Conservation (phyloP, 108 stramenopile genomes). For the Skeletonema grethae region DNA sequence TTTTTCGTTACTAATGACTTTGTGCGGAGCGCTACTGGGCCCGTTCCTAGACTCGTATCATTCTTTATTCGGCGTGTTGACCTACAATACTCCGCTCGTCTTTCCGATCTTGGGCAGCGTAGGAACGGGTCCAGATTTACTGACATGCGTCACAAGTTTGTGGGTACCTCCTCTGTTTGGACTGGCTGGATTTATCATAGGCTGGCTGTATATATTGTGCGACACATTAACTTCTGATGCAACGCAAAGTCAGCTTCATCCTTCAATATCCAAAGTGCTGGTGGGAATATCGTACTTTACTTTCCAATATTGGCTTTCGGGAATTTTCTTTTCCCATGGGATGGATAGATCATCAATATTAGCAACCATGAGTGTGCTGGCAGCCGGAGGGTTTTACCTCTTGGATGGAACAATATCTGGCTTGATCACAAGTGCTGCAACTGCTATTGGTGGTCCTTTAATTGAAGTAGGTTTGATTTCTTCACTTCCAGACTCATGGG, state of each 20-base stretch:
- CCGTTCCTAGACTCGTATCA: constrained; percentile 89
- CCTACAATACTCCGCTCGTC: constrained; percentile 72
- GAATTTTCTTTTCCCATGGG: constrained; percentile 51
- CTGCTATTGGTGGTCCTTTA: constrained; percentile 81
- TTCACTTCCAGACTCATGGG: constrained; percentile 39
- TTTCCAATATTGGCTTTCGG: constrained; percentile 87
- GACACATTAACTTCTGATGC: constrained; percentile 41
- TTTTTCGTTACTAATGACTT: constrained; percentile 66
- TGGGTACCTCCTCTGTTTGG: constrained; percentile 89
- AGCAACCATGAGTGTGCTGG: constrained; percentile 67
- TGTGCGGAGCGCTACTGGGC: constrained; percentile 79
- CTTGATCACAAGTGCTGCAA: constrained; percentile 66
- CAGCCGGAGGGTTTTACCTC: constrained; percentile 60
- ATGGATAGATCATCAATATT: constrained; percentile 65
- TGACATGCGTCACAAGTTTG: constrained; percentile 66
- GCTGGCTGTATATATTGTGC: constrained; percentile 78
- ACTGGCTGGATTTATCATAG: constrained; percentile 83
- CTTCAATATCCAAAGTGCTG: constrained; percentile 58
- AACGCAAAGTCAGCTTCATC: constrained; percentile 16
- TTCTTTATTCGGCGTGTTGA: constrained; percentile 75
- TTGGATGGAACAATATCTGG: constrained; percentile 75
- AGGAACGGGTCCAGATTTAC: constrained; percentile 52
- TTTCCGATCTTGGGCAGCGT: constrained; percentile 51
- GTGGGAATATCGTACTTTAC: constrained; percentile 84
- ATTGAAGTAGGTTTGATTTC: constrained; percentile 77